Conservation (phyloP, 2,329 filamentous ascomycete genomes). For the Hypoxylon sp. region DNA sequence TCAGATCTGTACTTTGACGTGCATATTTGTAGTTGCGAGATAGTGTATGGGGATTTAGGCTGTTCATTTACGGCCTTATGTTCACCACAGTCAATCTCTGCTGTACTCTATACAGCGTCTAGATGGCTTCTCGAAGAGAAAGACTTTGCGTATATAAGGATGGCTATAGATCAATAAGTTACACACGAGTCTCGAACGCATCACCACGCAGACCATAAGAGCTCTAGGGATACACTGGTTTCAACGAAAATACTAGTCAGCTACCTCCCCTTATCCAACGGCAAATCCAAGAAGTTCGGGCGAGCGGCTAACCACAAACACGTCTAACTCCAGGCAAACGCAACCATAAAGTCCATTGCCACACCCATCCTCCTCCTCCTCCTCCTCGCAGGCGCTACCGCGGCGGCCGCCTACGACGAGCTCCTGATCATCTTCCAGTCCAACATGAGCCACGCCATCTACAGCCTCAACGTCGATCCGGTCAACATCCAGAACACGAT, state of each 20-base stretch:
- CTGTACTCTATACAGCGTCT: neutral
- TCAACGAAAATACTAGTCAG: neutral
- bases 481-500: conserved; percentile 9
- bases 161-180: neutral
- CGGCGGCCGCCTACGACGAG: neutral
- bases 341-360: neutral
- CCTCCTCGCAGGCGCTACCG: neutral
- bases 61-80: neutral
- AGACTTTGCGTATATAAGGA: neutral
- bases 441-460: conserved; percentile 7
- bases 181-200: neutral
- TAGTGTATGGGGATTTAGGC: conserved; percentile 4
- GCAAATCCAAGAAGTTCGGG: neutral
- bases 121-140: neutral
- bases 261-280: neutral
- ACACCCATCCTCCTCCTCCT: neutral
- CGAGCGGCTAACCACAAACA: neutral
- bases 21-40: neutral
- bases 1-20: neutral
- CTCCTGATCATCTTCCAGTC: conserved; percentile 6
- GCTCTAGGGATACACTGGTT: neutral
- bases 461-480: conserved; percentile 5
- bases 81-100: neutral
- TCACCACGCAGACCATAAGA: neutral
- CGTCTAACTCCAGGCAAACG: neutral